phyloP scores from a whole-genome alignment of 2,329 filamentous ascomycete genomes.

The Diaporthe ilicicola region DNA sequence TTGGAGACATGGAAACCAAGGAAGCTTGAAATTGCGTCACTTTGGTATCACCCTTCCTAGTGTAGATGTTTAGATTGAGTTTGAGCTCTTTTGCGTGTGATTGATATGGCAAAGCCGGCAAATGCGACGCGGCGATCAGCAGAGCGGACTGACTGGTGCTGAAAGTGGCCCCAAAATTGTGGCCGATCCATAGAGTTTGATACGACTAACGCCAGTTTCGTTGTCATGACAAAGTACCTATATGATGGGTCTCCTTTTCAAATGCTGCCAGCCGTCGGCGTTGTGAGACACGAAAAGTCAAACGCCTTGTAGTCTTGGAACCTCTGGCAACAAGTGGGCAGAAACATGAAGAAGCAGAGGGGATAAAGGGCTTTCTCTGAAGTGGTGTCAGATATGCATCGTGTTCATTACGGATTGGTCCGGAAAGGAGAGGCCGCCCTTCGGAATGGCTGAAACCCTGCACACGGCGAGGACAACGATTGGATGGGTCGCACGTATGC shows the following conservation, averaged over 20 bases:
- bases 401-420: conserved; percentile 30
- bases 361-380: conserved; percentile 4
- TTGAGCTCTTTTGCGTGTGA: background rate
- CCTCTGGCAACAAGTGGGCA: background rate
- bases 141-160: background rate
- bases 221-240: conserved; percentile 7
- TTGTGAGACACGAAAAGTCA: conserved; percentile 19
- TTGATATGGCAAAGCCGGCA: conserved; percentile 13
- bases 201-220: conserved; percentile 10
- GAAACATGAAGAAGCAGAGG: conserved; percentile 13
- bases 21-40: conserved; percentile 16
- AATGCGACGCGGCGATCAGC: conserved; percentile 2
- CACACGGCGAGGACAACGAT: conserved; percentile 18
- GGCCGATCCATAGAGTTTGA: conserved; percentile 8
- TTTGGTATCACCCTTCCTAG: background rate
- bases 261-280: background rate
- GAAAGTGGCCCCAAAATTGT: background rate
- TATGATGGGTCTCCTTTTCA: background rate
- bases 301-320: background rate
- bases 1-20: background rate
- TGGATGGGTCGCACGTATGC: conserved; percentile 14
- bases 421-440: conserved; percentile 24
- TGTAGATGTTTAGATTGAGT: conserved; percentile 9
- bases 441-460: conserved; percentile 23
- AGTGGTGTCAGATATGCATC: conserved; percentile 27